phyloP scores from a whole-genome alignment of 768 basidiomycete species.

The Pluteus cervinus region DNA sequence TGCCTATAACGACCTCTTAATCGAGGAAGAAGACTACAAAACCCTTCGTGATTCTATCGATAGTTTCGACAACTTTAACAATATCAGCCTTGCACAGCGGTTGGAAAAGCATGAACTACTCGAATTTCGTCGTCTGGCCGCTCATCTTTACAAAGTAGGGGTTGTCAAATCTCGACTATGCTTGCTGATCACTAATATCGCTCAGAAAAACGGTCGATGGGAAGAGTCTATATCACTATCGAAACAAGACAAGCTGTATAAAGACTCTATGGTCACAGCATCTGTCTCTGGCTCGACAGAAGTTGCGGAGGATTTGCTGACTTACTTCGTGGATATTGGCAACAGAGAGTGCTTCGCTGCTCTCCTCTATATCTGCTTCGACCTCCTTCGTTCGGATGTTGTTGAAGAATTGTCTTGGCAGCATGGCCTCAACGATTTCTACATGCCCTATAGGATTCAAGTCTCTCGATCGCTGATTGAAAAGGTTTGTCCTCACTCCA shows the following conservation, averaged over 20 bases:
- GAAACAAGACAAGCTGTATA: slow-evolving; percentile 96
- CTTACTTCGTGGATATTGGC: slow-evolving; percentile 97
- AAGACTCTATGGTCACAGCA: slow-evolving; percentile 92
- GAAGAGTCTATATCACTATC: slow-evolving; percentile 94
- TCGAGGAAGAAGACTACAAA: slow-evolving; percentile 99
- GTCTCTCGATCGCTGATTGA: slow-evolving; percentile 73
- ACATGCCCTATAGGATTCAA: slow-evolving; percentile 95
- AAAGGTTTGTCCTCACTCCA: slow-evolving; percentile 38
- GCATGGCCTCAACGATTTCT: slow-evolving; percentile 93
- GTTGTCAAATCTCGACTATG: not conserved
- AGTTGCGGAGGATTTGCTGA: slow-evolving; percentile 90
- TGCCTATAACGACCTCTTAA: slow-evolving; percentile 95
- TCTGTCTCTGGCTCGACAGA: slow-evolving; percentile 80
- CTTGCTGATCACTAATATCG: not conserved
- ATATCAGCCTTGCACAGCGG: slow-evolving; percentile 75
- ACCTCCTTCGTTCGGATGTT: slow-evolving; percentile 87
- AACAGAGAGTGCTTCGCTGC: slow-evolving; percentile 98
- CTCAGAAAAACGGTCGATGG: slow-evolving; percentile 90
- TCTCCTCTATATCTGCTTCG: slow-evolving; percentile 87
- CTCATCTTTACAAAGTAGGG: slow-evolving; percentile 88
- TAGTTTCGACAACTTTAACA: slow-evolving; percentile 98
- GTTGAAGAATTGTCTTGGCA: slow-evolving; percentile 97
- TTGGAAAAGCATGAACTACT: slow-evolving; percentile 87
- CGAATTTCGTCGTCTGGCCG: slow-evolving; percentile 92
- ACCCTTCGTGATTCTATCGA: slow-evolving; percentile 97